Conservation (phyloP, 306 rosid genomes). For the Prinsepia uniflora region DNA sequence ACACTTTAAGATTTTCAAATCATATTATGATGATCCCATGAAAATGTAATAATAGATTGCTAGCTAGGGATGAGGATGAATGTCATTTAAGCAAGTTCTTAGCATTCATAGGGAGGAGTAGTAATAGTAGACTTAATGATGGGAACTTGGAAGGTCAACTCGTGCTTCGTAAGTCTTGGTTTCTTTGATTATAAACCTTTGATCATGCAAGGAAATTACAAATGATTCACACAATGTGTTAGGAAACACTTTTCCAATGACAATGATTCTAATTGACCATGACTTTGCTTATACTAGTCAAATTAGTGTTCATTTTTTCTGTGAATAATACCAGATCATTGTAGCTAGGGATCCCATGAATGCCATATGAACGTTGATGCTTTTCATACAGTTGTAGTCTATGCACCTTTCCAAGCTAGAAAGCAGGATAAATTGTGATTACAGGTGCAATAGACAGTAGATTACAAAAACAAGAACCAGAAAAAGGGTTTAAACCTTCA, state of each 20-base stretch:
- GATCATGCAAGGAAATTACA: slow-evolving; percentile 28
- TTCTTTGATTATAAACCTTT: slow-evolving; percentile 26
- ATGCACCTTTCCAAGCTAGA: slow-evolving; percentile 3
- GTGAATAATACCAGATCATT: neutral
- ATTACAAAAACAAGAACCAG: neutral
- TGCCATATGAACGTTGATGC: slow-evolving; percentile 6
- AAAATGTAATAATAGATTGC: slow-evolving; percentile 26
- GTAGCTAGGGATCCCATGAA: neutral
- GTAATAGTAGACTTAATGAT: slow-evolving; percentile 14
- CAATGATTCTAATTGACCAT: slow-evolving; percentile 26
- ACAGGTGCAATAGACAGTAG: neutral
- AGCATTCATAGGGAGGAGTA: neutral
- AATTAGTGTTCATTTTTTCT: neutral
- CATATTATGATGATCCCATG: slow-evolving; percentile 30
- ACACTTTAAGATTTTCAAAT: neutral
- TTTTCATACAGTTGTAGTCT: slow-evolving; percentile 1
- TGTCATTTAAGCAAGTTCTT: slow-evolving; percentile 25
- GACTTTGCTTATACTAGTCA: neutral
- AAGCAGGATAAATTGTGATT: slow-evolving; percentile 6
- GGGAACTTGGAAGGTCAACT: slow-evolving; percentile 23
- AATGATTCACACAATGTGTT: slow-evolving; percentile 21
- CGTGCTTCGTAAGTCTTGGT: slow-evolving; percentile 26
- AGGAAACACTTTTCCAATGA: slow-evolving; percentile 11
- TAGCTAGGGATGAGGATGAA: slow-evolving; percentile 21
- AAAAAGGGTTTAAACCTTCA: slow-evolving; percentile 7